Evolutionary conservation across 2,329 filamentous ascomycete genomes (phyloP).

Genomic region (Claviceps africana): DNA sequence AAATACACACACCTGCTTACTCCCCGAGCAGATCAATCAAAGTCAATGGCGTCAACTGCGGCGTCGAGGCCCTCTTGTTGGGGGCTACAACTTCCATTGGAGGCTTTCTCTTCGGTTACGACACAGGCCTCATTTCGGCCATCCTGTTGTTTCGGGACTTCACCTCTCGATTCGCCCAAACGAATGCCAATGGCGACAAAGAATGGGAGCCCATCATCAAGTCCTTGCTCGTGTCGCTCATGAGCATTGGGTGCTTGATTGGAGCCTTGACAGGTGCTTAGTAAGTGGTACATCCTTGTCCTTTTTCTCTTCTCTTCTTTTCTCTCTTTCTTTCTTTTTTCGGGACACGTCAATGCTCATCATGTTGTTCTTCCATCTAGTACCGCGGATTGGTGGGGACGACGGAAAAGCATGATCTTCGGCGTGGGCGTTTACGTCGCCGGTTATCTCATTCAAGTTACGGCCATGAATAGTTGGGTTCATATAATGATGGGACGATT

Average conservation of each 20-base stretch:
- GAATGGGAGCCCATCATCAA: conserved; percentile 28
- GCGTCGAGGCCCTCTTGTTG: conserved; percentile 26
- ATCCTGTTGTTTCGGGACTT: conserved; percentile 40
- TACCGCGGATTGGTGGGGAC: conserved; percentile 43
- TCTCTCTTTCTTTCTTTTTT: neutral
- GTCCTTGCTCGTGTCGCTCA: conserved; percentile 40
- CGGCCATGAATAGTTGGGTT: conserved; percentile 43
- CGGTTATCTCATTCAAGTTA: conserved; percentile 53
- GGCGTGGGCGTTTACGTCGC: conserved; percentile 44
- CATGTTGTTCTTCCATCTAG: conserved; percentile 8
- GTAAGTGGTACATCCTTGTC: conserved; percentile 11
- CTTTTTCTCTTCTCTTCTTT: neutral
- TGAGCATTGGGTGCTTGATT: conserved; percentile 40
- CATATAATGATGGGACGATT: conserved; percentile 53
- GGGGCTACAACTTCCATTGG: conserved; percentile 42
- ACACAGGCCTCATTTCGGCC: conserved; percentile 45
- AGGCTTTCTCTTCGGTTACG: conserved; percentile 50
- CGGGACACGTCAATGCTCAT: neutral
- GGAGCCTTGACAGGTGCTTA: conserved; percentile 39
- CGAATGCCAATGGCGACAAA: conserved; percentile 23
- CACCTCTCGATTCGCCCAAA: conserved; percentile 38
- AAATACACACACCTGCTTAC: neutral
- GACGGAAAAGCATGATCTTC: conserved; percentile 39
- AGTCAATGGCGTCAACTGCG: conserved; percentile 29
- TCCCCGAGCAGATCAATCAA: conserved; percentile 20